These are phyloP conservation scores for Aspergillus steynii DNA, from an alignment of 495 filamentous ascomycete species.

Conservation along the genomic window DNA sequence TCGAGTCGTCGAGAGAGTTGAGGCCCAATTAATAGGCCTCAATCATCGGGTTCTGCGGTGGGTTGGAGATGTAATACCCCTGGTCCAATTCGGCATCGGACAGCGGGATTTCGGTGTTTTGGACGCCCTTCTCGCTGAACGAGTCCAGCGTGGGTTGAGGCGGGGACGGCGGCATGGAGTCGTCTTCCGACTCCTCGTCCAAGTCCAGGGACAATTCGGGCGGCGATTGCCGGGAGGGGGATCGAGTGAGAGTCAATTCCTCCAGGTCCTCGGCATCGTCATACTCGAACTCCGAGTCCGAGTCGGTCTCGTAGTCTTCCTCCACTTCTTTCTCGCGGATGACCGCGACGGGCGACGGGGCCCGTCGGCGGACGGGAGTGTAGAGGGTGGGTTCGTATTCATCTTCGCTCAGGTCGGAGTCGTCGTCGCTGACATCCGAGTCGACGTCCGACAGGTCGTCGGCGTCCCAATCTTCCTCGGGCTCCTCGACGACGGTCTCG, in stretches of 20 bases:
- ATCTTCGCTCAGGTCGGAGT: slow-evolving; percentile 53
- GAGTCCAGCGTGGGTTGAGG: slow-evolving; percentile 63
- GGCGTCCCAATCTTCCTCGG: slow-evolving; percentile 69
- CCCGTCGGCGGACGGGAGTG: slow-evolving; percentile 39
- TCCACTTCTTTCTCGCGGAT: slow-evolving; percentile 48
- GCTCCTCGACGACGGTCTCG: slow-evolving; percentile 72
- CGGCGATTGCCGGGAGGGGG: slow-evolving; percentile 70
- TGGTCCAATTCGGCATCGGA: slow-evolving; percentile 53
- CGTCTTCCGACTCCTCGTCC: slow-evolving; percentile 70
- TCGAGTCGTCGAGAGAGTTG: slow-evolving; percentile 14
- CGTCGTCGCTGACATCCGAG: slow-evolving; percentile 59
- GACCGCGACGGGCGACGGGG: slow-evolving; percentile 39
- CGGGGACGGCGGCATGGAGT: slow-evolving; percentile 83
- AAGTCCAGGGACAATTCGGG: slow-evolving; percentile 75
- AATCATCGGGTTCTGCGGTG: slow-evolving; percentile 43
- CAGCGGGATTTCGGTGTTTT: slow-evolving; percentile 52
- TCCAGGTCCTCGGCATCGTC: slow-evolving; percentile 67
- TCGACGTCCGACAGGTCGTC: slow-evolving; percentile 58
- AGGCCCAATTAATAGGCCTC: slow-evolving; percentile 40
- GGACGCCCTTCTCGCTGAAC: slow-evolving; percentile 67
- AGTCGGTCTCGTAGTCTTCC: slow-evolving; percentile 51
- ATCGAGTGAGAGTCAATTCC: slow-evolving; percentile 69
- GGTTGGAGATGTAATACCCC: slow-evolving; percentile 60
- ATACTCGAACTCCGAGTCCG: slow-evolving; percentile 56
- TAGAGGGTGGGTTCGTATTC: slow-evolving; percentile 47